Evolutionary conservation across 192 early-diverging fungal genomes (phyloP).

Genomic region (Lunasporangiospora selenospora): DNA sequence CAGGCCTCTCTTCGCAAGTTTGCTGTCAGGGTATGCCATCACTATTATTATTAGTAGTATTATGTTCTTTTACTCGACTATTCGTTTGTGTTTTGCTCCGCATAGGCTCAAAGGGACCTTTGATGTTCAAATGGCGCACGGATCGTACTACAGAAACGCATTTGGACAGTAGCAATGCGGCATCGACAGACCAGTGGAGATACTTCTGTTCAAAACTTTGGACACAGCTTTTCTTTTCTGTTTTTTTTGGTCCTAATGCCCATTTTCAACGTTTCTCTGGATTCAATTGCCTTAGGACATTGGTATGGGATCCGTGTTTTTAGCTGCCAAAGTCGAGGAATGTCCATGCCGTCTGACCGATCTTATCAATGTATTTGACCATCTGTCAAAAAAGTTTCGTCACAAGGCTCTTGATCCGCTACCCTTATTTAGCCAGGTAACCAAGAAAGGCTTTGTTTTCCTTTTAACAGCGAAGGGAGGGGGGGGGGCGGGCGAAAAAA

Average conservation of each 20-base stretch:
- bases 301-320: conserved; percentile 75
- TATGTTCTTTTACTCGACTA: no score
- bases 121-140: no score
- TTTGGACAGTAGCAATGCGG: no score
- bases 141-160: no score
- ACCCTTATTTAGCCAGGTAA: conserved; percentile 63
- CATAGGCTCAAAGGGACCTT: no score
- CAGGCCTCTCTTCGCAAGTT: conserved; percentile 77
- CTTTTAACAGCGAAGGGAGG: no score
- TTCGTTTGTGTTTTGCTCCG: no score
- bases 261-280: no score
- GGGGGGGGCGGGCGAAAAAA: no score
- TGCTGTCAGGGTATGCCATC: conserved; percentile 62
- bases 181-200: no score
- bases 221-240: not conserved
- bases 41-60: no score
- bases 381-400: conserved; percentile 65
- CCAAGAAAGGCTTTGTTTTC: not conserved
- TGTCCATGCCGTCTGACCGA: conserved; percentile 76
- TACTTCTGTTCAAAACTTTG: no score
- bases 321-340: conserved; percentile 87
- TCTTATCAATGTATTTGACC: conserved; percentile 84
- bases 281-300: conserved; percentile 64
- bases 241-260: not conserved
- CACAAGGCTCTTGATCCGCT: conserved; percentile 58